A percentile compares a stretch with the other conserved stretches of the same genome.
These are phyloP conservation scores for Eucalyptus viminalis DNA, from an alignment of 345 rosid genomes.

Conservation along the genomic window DNA sequence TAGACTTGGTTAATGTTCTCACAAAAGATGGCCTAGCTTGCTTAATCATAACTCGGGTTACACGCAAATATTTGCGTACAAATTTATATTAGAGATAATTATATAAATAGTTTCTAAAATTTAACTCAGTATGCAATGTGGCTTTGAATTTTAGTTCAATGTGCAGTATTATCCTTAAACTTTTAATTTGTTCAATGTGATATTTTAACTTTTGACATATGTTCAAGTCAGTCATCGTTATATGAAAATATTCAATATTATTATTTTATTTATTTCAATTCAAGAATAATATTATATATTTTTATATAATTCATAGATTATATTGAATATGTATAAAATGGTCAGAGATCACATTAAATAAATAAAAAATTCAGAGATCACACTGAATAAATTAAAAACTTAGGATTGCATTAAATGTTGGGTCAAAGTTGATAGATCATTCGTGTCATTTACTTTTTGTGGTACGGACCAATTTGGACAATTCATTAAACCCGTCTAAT, in stretches of 20 bases:
- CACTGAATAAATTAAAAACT: too few relatives aligned
- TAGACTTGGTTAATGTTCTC: neutral
- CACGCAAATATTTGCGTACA: neutral
- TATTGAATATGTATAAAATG: too few relatives aligned
- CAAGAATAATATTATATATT: too few relatives aligned
- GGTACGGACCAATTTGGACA: neutral
- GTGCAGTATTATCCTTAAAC: fast-evolving
- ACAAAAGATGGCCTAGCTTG: fast-evolving
- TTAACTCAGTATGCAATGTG: too few relatives aligned
- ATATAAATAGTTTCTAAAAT: too few relatives aligned
- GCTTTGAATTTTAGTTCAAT: too few relatives aligned
- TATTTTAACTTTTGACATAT: too few relatives aligned
- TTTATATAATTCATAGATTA: too few relatives aligned
- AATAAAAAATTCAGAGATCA: fast-evolving
- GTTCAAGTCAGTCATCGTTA: too few relatives aligned
- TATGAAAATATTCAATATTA: neutral
- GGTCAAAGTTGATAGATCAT: neutral
- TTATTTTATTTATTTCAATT: fast-evolving
- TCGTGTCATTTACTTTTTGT: neutral
- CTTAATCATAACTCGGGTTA: neutral
- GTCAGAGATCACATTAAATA: too few relatives aligned
- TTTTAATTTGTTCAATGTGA: too few relatives aligned
- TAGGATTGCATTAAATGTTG: fast-evolving
- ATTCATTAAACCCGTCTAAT: neutral
- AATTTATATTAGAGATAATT: neutral